Evolutionary conservation across 495 filamentous ascomycete species (phyloP), one percentile per base, ranked within the genome.

Genomic region (Letharia lupina): DNA sequence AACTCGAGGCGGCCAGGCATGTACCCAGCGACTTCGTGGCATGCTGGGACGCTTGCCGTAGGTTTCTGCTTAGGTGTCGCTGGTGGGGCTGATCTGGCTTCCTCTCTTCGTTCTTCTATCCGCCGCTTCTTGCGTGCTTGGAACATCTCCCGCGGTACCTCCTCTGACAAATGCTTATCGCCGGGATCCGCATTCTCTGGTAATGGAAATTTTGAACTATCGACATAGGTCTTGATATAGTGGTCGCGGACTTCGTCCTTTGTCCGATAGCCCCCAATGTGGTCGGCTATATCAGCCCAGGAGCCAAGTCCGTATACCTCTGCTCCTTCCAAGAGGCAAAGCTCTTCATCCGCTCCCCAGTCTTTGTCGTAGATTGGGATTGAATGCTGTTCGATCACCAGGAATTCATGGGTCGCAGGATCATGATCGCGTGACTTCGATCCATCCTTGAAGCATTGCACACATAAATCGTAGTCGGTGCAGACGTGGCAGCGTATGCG

Each of bases 1-100:
- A 98, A 99, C 73, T 99, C 94, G 65, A 99, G 77, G 28, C 94
- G 91, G 45, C 95, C 94, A 4, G 94, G 94, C 94, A 99, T 99
- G 76, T 96, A 99, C 6, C 94, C 94, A 73, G 95, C 90, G 39
- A 99, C 93, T 74, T 99, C 94, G 75, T 99, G 94, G 74, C 95
- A 98, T 39, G 93, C 84, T 20, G 94, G 94, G 5, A 95, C 90
- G 78, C 88, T 91, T 35, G 93, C 91, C 3, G 93, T 97, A 0
- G 94, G 94, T 72, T 98, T 98, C 73, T 92, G 90, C 76, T 96
- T 96, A 16, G 94, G 93, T 28, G 89, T 89, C 33, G 90, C 82
- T 6, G 91, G 88, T 10, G 90, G 86, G 2, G 90, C 90, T 56
- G 90, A 88, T 76, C 90, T 93, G 42, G 90, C 88, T 16, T 86